A percentile compares a stretch with the other conserved stretches of the same genome.
phyloP scores from a whole-genome alignment of 805 yeast genomes.

The Wickerhamiella musiphila region DNA sequence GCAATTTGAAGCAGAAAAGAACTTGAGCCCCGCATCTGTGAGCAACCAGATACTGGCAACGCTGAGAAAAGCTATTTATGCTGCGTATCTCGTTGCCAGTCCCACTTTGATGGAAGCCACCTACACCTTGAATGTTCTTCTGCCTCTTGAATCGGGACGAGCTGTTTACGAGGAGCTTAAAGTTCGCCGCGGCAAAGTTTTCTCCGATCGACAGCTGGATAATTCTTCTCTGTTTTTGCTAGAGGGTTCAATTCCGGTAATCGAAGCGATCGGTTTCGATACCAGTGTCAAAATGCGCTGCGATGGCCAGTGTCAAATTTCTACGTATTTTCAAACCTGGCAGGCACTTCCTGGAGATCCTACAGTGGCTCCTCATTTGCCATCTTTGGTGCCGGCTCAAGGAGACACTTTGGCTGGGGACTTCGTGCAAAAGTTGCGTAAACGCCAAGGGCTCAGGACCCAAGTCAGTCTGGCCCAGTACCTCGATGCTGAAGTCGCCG shows the following conservation, averaged over 20 bases:
- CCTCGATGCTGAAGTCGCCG: constrained; percentile 42
- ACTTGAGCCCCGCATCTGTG: constrained; percentile 32
- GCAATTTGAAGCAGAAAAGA: constrained; percentile 34
- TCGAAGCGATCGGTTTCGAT: constrained; percentile 80
- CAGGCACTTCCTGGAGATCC: constrained; percentile 82
- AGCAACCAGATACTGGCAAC: constrained; percentile 67
- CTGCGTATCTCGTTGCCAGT: constrained; percentile 58
- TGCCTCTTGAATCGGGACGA: constrained; percentile 31
- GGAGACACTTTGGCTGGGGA: constrained; percentile 62
- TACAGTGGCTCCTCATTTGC: constrained; percentile 38
- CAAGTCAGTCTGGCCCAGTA: constrained; percentile 53
- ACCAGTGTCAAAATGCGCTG: constrained; percentile 67
- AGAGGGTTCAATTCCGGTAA: constrained; percentile 59
- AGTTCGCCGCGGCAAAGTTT: constrained; percentile 51
- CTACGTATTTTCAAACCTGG: constrained; percentile 55
- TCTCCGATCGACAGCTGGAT: constrained; percentile 35
- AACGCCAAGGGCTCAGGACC: constrained; percentile 67
- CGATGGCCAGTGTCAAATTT: constrained; percentile 61
- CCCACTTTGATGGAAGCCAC: constrained; percentile 76
- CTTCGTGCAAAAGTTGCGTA: constrained; percentile 73
- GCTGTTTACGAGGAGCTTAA: constrained; percentile 35
- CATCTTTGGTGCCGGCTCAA: constrained; percentile 62
- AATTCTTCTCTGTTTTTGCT: constrained; percentile 56
- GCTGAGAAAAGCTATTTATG: constrained; percentile 66
- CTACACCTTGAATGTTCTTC: constrained; percentile 40